Conservation (phyloP, 2,329 filamentous ascomycete species). For the Colletotrichum costaricense region DNA sequence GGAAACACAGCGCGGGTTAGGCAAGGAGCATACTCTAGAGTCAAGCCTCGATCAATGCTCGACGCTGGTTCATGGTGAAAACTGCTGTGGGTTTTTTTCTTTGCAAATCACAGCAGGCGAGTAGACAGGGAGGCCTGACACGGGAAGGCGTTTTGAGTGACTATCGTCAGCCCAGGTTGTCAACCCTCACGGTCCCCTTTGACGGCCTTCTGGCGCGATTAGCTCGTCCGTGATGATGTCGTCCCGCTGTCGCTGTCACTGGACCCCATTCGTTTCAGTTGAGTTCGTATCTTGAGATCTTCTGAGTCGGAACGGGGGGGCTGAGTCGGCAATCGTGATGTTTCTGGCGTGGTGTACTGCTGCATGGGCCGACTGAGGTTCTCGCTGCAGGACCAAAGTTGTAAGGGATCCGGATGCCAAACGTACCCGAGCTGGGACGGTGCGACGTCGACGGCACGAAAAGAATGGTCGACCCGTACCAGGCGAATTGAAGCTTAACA, state of each 20-base stretch:
- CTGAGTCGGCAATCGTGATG: constrained; percentile 13
- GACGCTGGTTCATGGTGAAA: neutral
- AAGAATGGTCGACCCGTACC: neutral
- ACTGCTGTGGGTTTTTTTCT: neutral
- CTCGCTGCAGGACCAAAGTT: constrained; percentile 3
- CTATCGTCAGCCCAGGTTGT: neutral
- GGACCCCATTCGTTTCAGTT: constrained; percentile 25
- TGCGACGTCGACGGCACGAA: constrained; percentile 14
- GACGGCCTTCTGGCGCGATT: neutral
- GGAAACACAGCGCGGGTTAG: neutral
- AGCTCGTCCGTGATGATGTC: neutral
- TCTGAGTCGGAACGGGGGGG: neutral
- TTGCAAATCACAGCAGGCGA: neutral
- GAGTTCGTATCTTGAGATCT: constrained; percentile 26
- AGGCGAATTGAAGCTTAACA: constrained; percentile 10
- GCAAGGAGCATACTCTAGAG: neutral
- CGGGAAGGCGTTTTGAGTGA: constrained; percentile 2
- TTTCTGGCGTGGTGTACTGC: constrained; percentile 9
- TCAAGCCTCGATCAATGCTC: neutral
- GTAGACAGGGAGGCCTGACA: constrained; percentile 28
- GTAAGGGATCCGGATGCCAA: constrained; percentile 9
- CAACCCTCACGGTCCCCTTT: neutral
- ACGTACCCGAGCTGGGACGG: neutral
- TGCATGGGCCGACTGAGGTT: constrained; percentile 8
- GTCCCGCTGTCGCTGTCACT: neutral